Evolutionary conservation across 495 filamentous ascomycete species (phyloP), one percentile per base, ranked within the genome.

Genomic region (Podospora comata): DNA sequence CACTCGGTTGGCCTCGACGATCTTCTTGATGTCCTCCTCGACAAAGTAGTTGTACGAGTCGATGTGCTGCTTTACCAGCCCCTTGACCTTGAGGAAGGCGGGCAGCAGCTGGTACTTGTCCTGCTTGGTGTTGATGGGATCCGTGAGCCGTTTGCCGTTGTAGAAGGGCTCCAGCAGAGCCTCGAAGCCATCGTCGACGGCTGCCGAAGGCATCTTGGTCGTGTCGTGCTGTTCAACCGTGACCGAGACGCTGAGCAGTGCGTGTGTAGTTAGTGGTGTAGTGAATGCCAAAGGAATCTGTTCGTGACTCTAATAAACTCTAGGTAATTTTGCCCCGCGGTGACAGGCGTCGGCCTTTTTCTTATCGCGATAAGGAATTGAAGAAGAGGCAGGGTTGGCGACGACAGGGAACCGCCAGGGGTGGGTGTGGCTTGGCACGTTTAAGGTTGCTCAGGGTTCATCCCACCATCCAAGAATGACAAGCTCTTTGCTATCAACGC

Each of bases 21-120:
- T 98, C 72, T 97, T 92, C 79, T 97, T 96, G 77, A 99, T 85
- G 74, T 97, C 93, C 20, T 94, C 89, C 66, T 98, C 92, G 64
- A 97, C 89, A 72, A 99, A 97, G 78, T 91, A 96, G 79, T 99
- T 96, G 85, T 91, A 99, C 34, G 95, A 98, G 80, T 99, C 96
- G 78, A 98, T 77, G 65, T 77, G 94, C 78, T 99, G 95, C 78
- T 82, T 84, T 69, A 70, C 68, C 34, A 69, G 72, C 11, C 70
- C 95, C 78, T 99, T 99, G 73, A 97, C 93, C 76, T 97, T 97
- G 61, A 99, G 83, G 75, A 98, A 99, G 4, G 95, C 94, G 0
- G 95, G 96, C 19, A 99, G 82, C 27, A 99, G 82, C 75, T 97
- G 97, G 88, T 92, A 97, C 83, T 98, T 98, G 80, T 98, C 94